Evolutionary conservation across 805 yeast genomes (phyloP).

Genomic region (Kodamaea hsintzibuensis): DNA sequence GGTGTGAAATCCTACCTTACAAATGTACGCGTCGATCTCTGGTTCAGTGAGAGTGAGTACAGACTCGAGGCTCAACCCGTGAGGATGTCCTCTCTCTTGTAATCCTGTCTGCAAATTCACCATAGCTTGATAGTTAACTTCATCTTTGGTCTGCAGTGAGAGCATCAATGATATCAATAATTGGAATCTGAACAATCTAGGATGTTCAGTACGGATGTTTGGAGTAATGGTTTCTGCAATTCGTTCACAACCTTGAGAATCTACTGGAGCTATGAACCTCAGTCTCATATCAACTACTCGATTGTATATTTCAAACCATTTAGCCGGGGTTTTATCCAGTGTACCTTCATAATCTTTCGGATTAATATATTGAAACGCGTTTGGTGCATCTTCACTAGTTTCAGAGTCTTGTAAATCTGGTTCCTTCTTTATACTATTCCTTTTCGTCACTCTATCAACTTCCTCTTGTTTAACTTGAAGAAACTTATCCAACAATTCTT

Average conservation of each 20-base stretch:
- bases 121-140: conserved; percentile 76
- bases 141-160: conserved; percentile 91
- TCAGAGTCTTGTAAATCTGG: too few species aligned
- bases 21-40: conserved; percentile 65
- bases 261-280: conserved; percentile 78
- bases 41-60: conserved; percentile 50
- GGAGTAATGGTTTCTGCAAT: conserved; percentile 48
- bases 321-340: conserved; percentile 28
- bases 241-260: conserved; percentile 80
- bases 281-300: conserved; percentile 67
- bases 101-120: conserved; percentile 52
- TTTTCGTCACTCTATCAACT: not conserved
- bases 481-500: not conserved
- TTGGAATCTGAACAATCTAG: conserved; percentile 62
- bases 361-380: not conserved
- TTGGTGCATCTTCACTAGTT: not conserved
- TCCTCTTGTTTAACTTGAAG: not conserved
- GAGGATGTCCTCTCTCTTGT: conserved; percentile 32
- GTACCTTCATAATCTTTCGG: conserved; percentile 3
- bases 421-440: not conserved
- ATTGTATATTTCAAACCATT: conserved; percentile 58
- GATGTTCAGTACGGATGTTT: conserved; percentile 29
- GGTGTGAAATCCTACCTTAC: conserved; percentile 82
- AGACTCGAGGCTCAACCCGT: conserved; percentile 62
- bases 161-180: conserved; percentile 79